Conservation (phyloP, 148 eudicot species). For the Amaranthus cruentus region DNA sequence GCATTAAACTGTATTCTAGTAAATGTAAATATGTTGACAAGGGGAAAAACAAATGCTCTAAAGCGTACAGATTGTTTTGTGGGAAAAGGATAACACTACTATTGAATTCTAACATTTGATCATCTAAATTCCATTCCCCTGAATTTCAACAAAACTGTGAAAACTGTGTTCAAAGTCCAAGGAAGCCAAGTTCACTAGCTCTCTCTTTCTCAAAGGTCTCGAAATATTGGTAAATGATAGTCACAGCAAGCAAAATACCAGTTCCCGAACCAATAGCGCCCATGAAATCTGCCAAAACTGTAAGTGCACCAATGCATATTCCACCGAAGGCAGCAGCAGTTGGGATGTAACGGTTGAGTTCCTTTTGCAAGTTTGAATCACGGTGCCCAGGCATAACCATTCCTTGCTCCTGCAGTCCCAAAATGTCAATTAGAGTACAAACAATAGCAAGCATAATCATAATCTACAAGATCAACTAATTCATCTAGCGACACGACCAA, state of each 20-base stretch:
- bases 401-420: conserved; percentile 59
- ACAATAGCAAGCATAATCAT: not conserved
- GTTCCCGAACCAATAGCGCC: conserved; percentile 91
- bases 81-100: too few relatives aligned
- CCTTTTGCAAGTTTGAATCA: conserved; percentile 74
- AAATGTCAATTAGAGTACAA: not conserved
- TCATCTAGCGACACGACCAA: too few relatives aligned
- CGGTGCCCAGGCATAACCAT: conserved; percentile 94
- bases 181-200: conserved; percentile 80
- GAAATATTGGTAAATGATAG: conserved; percentile 77
- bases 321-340: conserved; percentile 94
- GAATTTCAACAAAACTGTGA: too few relatives aligned
- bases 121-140: too few relatives aligned
- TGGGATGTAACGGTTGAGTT: conserved; percentile 80
- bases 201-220: conserved; percentile 90
- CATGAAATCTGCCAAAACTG: conserved; percentile 84
- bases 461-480: too few relatives aligned
- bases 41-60: too few relatives aligned
- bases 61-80: too few relatives aligned
- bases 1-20: too few relatives aligned
- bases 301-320: conserved; percentile 80
- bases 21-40: too few relatives aligned
- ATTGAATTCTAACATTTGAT: too few relatives aligned
- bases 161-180: conserved; percentile 46
- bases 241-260: conserved; percentile 75